Evolutionary conservation across 345 rosid species (phyloP).

Genomic region (Cardamine resedifolia): DNA sequence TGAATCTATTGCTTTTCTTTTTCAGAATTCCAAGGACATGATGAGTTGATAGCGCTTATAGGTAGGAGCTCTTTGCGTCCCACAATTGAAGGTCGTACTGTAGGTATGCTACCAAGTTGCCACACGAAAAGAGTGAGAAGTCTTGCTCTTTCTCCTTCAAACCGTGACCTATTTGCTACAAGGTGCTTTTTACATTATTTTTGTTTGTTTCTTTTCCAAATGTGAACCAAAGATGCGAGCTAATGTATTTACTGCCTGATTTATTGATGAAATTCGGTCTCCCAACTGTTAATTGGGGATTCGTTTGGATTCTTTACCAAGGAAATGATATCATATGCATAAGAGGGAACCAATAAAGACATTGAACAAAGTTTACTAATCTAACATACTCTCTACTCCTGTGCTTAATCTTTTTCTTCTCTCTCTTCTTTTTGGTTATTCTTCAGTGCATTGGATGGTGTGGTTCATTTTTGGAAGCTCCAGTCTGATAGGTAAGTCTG

Average conservation of each 20-base stretch:
- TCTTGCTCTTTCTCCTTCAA: constrained; percentile 40
- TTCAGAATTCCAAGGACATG: constrained; percentile 35
- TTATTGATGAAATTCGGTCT: not conserved
- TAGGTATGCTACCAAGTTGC: constrained; percentile 37
- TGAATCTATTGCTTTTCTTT: not conserved
- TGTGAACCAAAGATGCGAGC: not conserved
- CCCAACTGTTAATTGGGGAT: not conserved
- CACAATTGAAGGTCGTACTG: constrained; percentile 28
- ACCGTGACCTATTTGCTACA: constrained; percentile 36
- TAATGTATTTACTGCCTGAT: not conserved
- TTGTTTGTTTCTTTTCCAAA: not conserved
- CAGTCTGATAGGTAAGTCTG: constrained; percentile 33
- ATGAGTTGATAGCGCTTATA: constrained; percentile 42
- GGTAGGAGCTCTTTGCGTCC: constrained; percentile 40
- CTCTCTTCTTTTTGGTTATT: not conserved
- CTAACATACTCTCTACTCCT: not conserved
- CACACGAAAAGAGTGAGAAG: constrained; percentile 42
- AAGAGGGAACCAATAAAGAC: constrained; percentile 2
- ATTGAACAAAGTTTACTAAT: not conserved
- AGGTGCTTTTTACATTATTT: constrained; percentile 22
- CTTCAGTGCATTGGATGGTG: constrained; percentile 42
- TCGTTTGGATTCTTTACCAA: not conserved
- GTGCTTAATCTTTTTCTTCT: constrained; percentile 5
- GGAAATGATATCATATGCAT: constrained; percentile 13
- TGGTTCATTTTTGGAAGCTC: constrained; percentile 42